Evolutionary conservation across 2,329 filamentous ascomycete species (phyloP).

Genomic region (Botrytis pseudocinerea): DNA sequence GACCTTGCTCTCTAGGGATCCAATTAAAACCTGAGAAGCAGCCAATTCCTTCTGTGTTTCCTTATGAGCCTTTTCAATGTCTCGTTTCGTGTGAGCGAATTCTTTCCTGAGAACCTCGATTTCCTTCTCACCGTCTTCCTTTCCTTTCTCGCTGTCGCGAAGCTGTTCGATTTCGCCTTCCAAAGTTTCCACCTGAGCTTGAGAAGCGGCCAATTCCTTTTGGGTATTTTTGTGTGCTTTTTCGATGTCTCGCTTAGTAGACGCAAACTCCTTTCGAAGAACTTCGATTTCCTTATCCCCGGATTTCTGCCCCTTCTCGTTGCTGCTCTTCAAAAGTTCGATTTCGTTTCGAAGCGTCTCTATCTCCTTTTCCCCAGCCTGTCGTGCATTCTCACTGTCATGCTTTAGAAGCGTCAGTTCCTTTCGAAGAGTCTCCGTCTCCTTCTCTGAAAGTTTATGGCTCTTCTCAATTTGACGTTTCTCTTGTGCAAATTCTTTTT

Average conservation of each 20-base stretch:
- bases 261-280: slow-evolving; percentile 42
- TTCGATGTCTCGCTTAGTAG: slow-evolving; percentile 38
- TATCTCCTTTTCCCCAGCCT: slow-evolving; percentile 38
- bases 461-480: slow-evolving; percentile 37
- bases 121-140: slow-evolving; percentile 48
- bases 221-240: slow-evolving; percentile 34
- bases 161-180: slow-evolving; percentile 25
- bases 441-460: slow-evolving; percentile 35
- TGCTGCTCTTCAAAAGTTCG: slow-evolving; percentile 42
- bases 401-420: slow-evolving; percentile 43
- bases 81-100: slow-evolving; percentile 40
- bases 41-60: slow-evolving; percentile 37
- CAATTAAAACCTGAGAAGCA: slow-evolving; percentile 61
- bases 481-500: slow-evolving; percentile 42
- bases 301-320: slow-evolving; percentile 50
- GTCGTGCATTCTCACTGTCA: slow-evolving; percentile 47
- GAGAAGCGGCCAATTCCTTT: slow-evolving; percentile 45
- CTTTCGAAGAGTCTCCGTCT: slow-evolving; percentile 35
- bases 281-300: slow-evolving; percentile 49
- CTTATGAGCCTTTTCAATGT: slow-evolving; percentile 33
- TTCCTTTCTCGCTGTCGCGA: slow-evolving; percentile 46
- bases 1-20: slow-evolving; percentile 46
- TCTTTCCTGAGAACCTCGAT: slow-evolving; percentile 44
- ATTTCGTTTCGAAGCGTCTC: slow-evolving; percentile 40
- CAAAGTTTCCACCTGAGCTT: slow-evolving; percentile 62